Percentiles rank a stretch among this genome's conserved stretches.
Evolutionary conservation across 2,329 filamentous ascomycete genomes (phyloP).

Genomic region (Lachnellula hyalina): DNA sequence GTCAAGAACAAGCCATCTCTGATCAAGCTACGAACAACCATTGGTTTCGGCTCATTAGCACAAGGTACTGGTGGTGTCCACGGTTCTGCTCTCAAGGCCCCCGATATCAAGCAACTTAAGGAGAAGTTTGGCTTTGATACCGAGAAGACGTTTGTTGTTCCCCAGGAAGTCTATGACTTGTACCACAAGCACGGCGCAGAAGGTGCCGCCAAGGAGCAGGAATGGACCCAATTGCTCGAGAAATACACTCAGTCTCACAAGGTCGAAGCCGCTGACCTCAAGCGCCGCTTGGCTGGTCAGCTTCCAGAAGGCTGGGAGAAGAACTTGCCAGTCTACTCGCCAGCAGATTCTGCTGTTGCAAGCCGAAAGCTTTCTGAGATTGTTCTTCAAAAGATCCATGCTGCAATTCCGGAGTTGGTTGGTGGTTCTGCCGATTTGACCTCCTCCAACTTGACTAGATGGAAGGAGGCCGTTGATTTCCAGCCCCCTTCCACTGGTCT

Average conservation of each 20-base stretch:
- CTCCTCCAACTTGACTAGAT: conserved; percentile 96
- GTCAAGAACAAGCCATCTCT: conserved; percentile 95
- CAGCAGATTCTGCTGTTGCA: conserved; percentile 76
- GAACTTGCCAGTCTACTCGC: conserved; percentile 83
- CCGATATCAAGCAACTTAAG: conserved; percentile 93
- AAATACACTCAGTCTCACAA: conserved; percentile 79
- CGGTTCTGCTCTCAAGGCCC: conserved; percentile 90
- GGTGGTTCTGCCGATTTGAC: conserved; percentile 97
- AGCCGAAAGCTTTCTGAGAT: conserved; percentile 95
- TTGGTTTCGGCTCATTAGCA: conserved; percentile 89
- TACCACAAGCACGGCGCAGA: conserved; percentile 81
- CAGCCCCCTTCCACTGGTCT: conserved; percentile 82
- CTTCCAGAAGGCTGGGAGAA: conserved; percentile 98
- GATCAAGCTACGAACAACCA: conserved; percentile 96
- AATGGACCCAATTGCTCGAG: conserved; percentile 91
- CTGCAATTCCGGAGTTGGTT: conserved; percentile 78
- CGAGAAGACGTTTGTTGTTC: conserved; percentile 85
- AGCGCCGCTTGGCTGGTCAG: conserved; percentile 72
- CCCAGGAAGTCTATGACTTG: conserved; percentile 88
- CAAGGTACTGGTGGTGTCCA: conserved; percentile 94
- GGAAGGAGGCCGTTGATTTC: conserved; percentile 97
- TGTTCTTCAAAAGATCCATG: conserved; percentile 83
- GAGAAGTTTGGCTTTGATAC: conserved; percentile 93
- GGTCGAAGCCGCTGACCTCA: conserved; percentile 72
- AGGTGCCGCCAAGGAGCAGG: conserved; percentile 82